Base-by-base conservation (phyloP, 768 basidiomycete genomes). In the Phaeotremella skinneri region DNA sequence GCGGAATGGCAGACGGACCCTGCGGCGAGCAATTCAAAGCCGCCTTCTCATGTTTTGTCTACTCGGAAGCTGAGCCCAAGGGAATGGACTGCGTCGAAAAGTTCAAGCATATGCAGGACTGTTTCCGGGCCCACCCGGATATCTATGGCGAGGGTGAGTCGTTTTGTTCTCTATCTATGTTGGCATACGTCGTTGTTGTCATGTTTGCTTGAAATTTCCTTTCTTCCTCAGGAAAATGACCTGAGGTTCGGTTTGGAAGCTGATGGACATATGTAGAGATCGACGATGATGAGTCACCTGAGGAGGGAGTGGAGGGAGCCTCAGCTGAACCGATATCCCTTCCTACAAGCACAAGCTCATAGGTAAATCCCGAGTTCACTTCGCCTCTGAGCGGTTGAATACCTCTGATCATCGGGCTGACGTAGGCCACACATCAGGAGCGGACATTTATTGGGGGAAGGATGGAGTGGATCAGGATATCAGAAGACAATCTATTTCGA, bases 51-150 rank as follows among this genome's bases (percentile, higher is more conserved):
- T 99, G 96, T 79, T 99, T 99, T 68, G 85, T 99, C 5, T 86
- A 84, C 78, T 93, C 91, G 13, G 91, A 96, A 73, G 83, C 85
- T 53, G 96, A 99, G 65, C 94, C 94, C 0, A 98, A 99, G 79
- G 96, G 96, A 2, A 88, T 98, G 55, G 88, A 99, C 69, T 99
- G 96, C 64, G 89, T 99, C 11, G 96, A 97, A 67, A 92, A 89
- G 79, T 99, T 99, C 82, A 88, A 91, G 78, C 86, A 81, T 20
- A 99, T 99, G 96, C 96, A 99, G 66, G 85, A 87, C 55, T 99
- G 96, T 82, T 98, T 99, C 83, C 85, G 92, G 68, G 86, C 85
- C 58, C 90, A 98, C 77, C 94, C 94, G 0, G 93, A 98, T 25
- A 82, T 91, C n/a, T 98, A 98, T 76, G 90, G 86, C 16, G 89